Percentiles rank a stretch among this genome's conserved stretches.
Conservation (phyloP, 805 yeast genomes). For the Teunomyces gatunensis region DNA sequence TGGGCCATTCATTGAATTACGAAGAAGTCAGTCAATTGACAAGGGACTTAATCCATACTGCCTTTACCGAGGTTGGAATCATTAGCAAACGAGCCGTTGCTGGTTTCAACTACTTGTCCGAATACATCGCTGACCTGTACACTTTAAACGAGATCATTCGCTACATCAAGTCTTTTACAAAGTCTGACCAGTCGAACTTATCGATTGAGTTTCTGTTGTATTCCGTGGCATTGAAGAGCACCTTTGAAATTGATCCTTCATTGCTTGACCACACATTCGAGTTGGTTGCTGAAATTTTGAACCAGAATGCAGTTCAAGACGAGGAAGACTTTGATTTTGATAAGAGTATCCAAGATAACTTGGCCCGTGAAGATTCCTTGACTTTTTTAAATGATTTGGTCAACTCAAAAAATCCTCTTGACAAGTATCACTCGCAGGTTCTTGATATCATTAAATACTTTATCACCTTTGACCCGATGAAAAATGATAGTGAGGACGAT, state of each 20-base stretch:
- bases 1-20: constrained; percentile 41
- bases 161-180: neutral
- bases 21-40: constrained; percentile 31
- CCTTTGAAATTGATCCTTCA: constrained; percentile 1
- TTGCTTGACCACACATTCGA: constrained; percentile 6
- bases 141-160: constrained; percentile 5
- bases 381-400: constrained; percentile 37
- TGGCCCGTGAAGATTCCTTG: constrained; percentile 51
- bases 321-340: constrained; percentile 41
- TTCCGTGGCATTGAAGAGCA: constrained; percentile 6
- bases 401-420: constrained; percentile 10
- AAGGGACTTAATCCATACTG: constrained; percentile 30
- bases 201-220: constrained; percentile 7
- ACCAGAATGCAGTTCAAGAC: constrained; percentile 1
- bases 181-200: neutral
- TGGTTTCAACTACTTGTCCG: constrained; percentile 46
- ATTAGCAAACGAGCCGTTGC: constrained; percentile 49
- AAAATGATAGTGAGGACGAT: constrained; percentile 20
- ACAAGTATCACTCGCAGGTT: constrained; percentile 11
- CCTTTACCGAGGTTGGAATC: constrained; percentile 41
- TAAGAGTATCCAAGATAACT: constrained; percentile 40
- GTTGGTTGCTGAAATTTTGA: constrained; percentile 6
- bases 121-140: constrained; percentile 9
- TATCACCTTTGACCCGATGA: constrained; percentile 31
- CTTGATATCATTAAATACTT: constrained; percentile 20